Evolutionary conservation across 305 asterid genomes (phyloP).

Genomic region (Fraxinus angustifolia): DNA sequence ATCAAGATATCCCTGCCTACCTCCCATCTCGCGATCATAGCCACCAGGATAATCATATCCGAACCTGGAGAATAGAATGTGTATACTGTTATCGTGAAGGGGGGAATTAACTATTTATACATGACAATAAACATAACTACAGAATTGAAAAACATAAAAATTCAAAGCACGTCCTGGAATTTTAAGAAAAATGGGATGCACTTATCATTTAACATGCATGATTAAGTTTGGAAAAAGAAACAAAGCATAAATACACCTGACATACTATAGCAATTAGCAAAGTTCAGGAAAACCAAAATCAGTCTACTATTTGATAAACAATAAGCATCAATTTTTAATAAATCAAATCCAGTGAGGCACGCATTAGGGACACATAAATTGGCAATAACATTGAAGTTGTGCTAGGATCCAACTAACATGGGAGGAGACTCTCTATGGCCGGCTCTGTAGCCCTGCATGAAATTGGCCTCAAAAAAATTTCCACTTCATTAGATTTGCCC

Average conservation of each 20-base stretch:
- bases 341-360: neutral
- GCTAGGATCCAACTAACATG: neutral
- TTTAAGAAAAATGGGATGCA: neutral
- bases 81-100: neutral
- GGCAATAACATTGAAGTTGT: neutral
- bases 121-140: neutral
- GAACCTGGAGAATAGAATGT: conserved; percentile 46
- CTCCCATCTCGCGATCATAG: conserved; percentile 81
- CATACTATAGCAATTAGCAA: neutral
- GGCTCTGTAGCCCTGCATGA: neutral
- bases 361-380: neutral
- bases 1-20: conserved; percentile 75
- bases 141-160: neutral
- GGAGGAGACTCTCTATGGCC: neutral
- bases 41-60: conserved; percentile 78
- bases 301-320: neutral
- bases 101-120: neutral
- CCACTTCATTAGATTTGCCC: neutral
- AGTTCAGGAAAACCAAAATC: neutral
- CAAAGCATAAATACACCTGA: neutral
- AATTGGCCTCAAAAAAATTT: neutral
- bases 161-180: neutral
- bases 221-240: neutral
- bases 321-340: neutral
- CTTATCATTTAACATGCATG: neutral